phyloP scores from a whole-genome alignment of 1,284 basidiomycete species.

The Irpex rosettiformis region DNA sequence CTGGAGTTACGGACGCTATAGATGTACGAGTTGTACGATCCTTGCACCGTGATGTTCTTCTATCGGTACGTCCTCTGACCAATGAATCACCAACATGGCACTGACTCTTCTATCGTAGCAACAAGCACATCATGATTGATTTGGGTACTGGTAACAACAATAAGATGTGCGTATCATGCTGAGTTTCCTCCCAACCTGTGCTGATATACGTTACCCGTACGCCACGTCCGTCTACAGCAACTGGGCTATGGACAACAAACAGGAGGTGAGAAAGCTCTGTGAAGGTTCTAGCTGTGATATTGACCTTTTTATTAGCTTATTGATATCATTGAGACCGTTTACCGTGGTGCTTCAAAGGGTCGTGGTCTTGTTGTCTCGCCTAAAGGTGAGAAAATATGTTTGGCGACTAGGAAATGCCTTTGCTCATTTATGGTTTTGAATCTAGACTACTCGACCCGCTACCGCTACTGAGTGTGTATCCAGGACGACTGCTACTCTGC shows the following conservation, averaged over 20 bases:
- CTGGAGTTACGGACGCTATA: conserved; percentile 26
- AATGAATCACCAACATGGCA: background rate
- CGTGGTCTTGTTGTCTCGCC: conserved; percentile 97
- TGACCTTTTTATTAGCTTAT: conserved; percentile 62
- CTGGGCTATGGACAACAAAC: conserved; percentile 97
- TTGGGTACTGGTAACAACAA: conserved; percentile 99
- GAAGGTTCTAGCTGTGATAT: conserved; percentile 5
- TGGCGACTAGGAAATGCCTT: background rate
- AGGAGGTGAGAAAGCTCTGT: conserved; percentile 62
- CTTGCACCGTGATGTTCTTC: conserved; percentile 97
- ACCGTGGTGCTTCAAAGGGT: conserved; percentile 96
- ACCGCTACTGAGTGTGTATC: conserved; percentile 6
- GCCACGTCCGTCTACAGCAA: conserved; percentile 52
- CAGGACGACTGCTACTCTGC: background rate
- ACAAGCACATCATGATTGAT: conserved; percentile 99
- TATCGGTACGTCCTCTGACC: conserved; percentile 63
- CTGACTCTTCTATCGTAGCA: conserved; percentile 48
- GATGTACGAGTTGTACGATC: conserved; percentile 96
- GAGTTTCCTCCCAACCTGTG: background rate
- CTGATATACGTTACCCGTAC: conserved; percentile 7
- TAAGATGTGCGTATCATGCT: conserved; percentile 75
- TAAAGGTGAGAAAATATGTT: conserved; percentile 61
- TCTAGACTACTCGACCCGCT: conserved; percentile 9
- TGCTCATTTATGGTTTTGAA: background rate
- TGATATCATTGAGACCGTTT: conserved; percentile 98